These are phyloP conservation scores for Apiotrichum laibachii DNA, from an alignment of 1,284 basidiomycete species.

Conservation along the genomic window DNA sequence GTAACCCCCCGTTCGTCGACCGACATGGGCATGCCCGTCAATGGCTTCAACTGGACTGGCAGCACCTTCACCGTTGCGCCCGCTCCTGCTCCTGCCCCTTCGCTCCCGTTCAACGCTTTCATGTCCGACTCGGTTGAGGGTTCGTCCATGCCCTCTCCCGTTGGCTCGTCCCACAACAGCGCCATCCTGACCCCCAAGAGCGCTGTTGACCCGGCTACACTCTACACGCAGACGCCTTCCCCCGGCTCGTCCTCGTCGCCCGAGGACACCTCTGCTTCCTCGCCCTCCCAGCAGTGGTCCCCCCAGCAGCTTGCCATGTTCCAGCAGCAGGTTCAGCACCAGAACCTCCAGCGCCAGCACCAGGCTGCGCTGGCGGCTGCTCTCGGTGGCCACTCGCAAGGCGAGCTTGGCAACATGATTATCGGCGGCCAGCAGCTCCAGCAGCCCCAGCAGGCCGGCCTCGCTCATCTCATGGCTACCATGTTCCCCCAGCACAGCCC, in stretches of 20 bases:
- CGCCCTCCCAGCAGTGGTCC: conserved; percentile 20
- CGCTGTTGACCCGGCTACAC: conserved; percentile 9
- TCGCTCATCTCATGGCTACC: conserved; percentile 31
- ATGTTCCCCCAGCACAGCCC: conserved; percentile 35
- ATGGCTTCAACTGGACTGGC: conserved; percentile 13
- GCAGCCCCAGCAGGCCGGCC: conserved; percentile 19
- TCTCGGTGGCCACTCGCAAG: conserved; percentile 10
- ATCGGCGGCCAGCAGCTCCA: conserved; percentile 11
- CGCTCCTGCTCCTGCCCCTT: conserved; percentile 2
- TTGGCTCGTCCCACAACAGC: conserved; percentile 19
- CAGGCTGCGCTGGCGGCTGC: conserved; percentile 10
- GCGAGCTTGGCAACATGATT: conserved; percentile 19
- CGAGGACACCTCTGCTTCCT: conserved; percentile 6
- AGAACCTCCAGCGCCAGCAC: conserved; percentile 19
- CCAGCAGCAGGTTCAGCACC: conserved; percentile 33
- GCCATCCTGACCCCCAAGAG: conserved; percentile 34
- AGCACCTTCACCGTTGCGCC: conserved; percentile 10
- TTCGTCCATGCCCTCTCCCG: conserved; percentile 25
- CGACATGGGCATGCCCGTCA: conserved; percentile 20
- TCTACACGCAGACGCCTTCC: conserved; percentile 32
- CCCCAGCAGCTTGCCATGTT: conserved; percentile 30
- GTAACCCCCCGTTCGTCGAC: conserved; percentile 36
- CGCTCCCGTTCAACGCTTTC: conserved; percentile 29
- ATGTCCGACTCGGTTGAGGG: conserved; percentile 27
- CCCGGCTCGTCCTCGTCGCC: conserved; percentile 28